A percentile compares a stretch with the other conserved stretches of the same genome.
These are phyloP conservation scores for Lycium ferocissimum DNA, from an alignment of 257 asterid species.

Conservation along the genomic window DNA sequence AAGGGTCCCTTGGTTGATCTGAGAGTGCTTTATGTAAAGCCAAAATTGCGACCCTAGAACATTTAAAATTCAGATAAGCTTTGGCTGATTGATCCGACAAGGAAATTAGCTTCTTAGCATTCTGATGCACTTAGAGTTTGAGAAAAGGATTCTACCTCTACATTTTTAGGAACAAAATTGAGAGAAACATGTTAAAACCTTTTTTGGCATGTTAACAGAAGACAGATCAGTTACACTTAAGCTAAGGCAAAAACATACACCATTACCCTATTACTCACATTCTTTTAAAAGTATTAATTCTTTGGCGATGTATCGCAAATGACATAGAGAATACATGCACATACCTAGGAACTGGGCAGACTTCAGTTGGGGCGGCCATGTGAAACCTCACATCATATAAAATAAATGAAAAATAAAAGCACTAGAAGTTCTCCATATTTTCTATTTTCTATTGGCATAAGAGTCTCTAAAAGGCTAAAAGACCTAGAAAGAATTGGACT, in stretches of 20 bases:
- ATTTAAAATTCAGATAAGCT: slow-evolving; percentile 31
- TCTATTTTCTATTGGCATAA: background rate
- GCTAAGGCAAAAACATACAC: slow-evolving; percentile 8
- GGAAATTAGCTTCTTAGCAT: slow-evolving; percentile 14
- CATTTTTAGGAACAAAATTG: slow-evolving; percentile 11
- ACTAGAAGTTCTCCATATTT: background rate
- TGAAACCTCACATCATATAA: background rate
- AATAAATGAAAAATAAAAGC: background rate
- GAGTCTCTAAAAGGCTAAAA: background rate
- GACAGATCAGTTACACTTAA: background rate
- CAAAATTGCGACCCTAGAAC: slow-evolving; percentile 79
- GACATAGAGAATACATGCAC: background rate
- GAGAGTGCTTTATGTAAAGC: slow-evolving; percentile 86
- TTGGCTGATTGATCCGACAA: background rate
- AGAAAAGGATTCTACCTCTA: background rate
- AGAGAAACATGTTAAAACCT: background rate
- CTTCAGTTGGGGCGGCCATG: background rate
- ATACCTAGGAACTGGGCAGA: background rate
- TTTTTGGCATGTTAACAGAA: background rate
- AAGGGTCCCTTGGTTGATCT: slow-evolving; percentile 72
- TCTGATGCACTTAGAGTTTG: background rate
- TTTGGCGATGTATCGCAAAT: background rate
- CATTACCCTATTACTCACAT: background rate
- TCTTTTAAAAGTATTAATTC: background rate
- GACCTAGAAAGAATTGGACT: background rate